Evolutionary conservation across 257 asterid species (phyloP), one percentile per base, ranked within the genome.

Genomic region (Euphrasia confusa): DNA sequence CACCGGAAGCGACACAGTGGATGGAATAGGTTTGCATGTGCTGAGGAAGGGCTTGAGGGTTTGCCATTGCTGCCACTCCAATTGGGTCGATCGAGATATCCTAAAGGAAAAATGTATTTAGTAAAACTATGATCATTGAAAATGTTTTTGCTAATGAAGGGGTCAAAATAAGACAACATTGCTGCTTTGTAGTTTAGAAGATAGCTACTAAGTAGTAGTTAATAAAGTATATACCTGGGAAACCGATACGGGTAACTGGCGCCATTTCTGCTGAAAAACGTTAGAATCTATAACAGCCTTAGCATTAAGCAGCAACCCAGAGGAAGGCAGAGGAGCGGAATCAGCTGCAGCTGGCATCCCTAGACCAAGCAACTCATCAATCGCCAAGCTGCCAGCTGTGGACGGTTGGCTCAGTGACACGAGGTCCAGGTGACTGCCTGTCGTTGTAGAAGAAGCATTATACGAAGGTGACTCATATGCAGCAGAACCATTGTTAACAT

Each of bases 1-100:
- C 96, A 49, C 99, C 99, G 7, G 99, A 93, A 50, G 99, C 97
- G 64, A 93, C 80, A 86, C 99, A 93, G 80, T 80, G 81, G 69
- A 93, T 81, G 18, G 83, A 82, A 66, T 87, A 85, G 65, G 75
- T 71, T 76, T 87, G 96, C 94, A 93, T 85, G 78, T 93, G 95
- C 42, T 76, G 88, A 54, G 84, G 76, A 39, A 93, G 94, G 17
- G 79, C 83, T 78, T 82, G 96, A 33, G 99, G 88, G 54, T 80
- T 83, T 10, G 81, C 65, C 84, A 93, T 61, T 15, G 90, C 81
- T 11, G 90, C 92, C 58, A 85, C 87, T 30, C 94, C 99, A 59
- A 80, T 83, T 13, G 97, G 93, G 67, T 81, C 87, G 26, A 93
- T 67, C 6, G 90, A 61, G 33, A 79, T 83, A 66, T 89, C 99